Conservation (phyloP, 441 rosid species). For the Erysimum cheiri region DNA sequence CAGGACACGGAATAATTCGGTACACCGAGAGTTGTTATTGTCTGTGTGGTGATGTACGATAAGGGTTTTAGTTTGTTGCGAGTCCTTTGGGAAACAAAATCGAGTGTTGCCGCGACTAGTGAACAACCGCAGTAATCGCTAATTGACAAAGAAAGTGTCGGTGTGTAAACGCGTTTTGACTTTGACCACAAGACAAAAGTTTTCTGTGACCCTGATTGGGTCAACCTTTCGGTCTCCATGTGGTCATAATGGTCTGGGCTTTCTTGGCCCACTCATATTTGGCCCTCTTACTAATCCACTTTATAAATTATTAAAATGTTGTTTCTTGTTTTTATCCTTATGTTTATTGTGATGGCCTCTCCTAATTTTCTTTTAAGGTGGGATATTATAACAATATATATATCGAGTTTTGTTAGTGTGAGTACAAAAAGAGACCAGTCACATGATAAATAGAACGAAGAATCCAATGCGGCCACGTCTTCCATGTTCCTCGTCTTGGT, state of each 20-base stretch:
- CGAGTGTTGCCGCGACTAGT: conserved; percentile 30
- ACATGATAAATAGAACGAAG: conserved; percentile 41
- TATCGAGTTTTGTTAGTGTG: conserved; percentile 20
- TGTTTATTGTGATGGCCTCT: not conserved
- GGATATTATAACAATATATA: not conserved
- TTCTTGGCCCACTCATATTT: conserved; percentile 22
- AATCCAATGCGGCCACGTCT: conserved; percentile 47
- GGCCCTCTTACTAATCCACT: conserved; percentile 34
- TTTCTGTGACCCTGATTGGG: not conserved
- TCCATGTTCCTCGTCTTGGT: conserved; percentile 42
- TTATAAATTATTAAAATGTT: not conserved
- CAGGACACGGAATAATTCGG: not conserved
- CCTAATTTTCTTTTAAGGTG: not conserved
- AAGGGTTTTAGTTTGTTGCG: conserved; percentile 21
- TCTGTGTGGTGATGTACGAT: conserved; percentile 15
- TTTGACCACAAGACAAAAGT: not conserved
- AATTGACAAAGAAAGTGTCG: conserved; percentile 24
- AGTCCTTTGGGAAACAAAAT: not conserved
- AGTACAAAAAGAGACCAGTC: conserved; percentile 35
- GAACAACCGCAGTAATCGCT: conserved; percentile 30
- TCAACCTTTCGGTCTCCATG: conserved; percentile 36
- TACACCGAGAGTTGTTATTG: not conserved
- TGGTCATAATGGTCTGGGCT: conserved; percentile 40
- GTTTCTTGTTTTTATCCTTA: not conserved
- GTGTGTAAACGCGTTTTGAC: conserved; percentile 24